phyloP scores from a whole-genome alignment of 2,329 filamentous ascomycete species.

The Botrytis fabae region DNA sequence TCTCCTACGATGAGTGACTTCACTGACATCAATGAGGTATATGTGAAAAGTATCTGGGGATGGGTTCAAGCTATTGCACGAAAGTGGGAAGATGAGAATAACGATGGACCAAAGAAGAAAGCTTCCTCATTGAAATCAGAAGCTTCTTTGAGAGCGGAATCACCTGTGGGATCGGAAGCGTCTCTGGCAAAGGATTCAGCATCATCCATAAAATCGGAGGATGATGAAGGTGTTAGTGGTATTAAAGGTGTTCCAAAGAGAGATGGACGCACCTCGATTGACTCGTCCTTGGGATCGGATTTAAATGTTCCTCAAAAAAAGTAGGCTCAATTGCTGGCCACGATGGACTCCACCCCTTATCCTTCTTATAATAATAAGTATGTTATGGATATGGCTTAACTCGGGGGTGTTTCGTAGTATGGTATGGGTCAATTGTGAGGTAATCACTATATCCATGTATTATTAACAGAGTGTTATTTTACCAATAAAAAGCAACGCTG shows the following conservation, averaged over 20 bases:
- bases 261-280: not conserved
- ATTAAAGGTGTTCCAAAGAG: not conserved
- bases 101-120: not conserved
- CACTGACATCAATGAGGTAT: not conserved
- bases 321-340: not conserved
- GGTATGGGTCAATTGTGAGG: not conserved
- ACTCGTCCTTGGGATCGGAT: not conserved
- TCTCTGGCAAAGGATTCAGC: not conserved
- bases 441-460: not conserved
- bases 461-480: not conserved
- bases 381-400: not conserved
- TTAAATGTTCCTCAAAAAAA: not conserved
- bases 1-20: not conserved
- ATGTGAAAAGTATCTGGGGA: not conserved
- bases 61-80: constrained; percentile 3
- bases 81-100: not conserved
- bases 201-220: not conserved
- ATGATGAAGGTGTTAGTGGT: not conserved
- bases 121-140: not conserved
- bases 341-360: not conserved
- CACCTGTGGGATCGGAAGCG: not conserved
- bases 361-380: not conserved
- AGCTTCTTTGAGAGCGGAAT: not conserved
- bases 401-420: not conserved
- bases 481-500: not conserved